phyloP scores from a whole-genome alignment of 345 rosid species.

The Lepidium sativum region DNA sequence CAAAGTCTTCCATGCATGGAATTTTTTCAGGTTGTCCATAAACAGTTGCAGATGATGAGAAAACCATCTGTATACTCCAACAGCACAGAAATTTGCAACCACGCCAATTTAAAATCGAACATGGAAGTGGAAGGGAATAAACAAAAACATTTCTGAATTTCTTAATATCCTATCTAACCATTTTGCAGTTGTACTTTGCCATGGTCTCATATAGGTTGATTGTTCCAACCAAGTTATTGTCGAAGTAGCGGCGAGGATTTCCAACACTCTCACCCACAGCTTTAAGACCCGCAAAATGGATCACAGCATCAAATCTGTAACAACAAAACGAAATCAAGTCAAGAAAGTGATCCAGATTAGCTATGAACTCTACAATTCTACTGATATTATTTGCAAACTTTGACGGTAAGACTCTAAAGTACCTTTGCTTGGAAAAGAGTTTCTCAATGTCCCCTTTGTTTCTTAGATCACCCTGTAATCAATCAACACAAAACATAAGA shows the following conservation, averaged over 20 bases:
- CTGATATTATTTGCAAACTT: neutral
- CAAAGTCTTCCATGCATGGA: conserved; percentile 73
- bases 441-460: conserved; percentile 75
- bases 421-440: conserved; percentile 63
- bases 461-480: conserved; percentile 80
- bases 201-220: conserved; percentile 63
- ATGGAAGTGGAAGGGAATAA: neutral
- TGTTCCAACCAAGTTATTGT: conserved; percentile 69
- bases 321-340: conserved; percentile 3
- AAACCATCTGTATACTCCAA: conserved; percentile 56
- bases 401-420: conserved; percentile 7
- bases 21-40: conserved; percentile 91
- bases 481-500: neutral
- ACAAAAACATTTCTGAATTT: neutral
- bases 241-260: conserved; percentile 75
- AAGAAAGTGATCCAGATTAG: neutral
- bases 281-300: conserved; percentile 90
- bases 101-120: neutral
- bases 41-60: conserved; percentile 94
- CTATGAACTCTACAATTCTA: neutral
- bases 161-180: conserved; percentile 26
- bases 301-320: conserved; percentile 79
- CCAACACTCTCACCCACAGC: conserved; percentile 87
- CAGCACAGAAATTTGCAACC: neutral
- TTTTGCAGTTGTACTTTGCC: conserved; percentile 68